phyloP scores from a whole-genome alignment of 306 rosid species.

The Acacia crassicarpa region DNA sequence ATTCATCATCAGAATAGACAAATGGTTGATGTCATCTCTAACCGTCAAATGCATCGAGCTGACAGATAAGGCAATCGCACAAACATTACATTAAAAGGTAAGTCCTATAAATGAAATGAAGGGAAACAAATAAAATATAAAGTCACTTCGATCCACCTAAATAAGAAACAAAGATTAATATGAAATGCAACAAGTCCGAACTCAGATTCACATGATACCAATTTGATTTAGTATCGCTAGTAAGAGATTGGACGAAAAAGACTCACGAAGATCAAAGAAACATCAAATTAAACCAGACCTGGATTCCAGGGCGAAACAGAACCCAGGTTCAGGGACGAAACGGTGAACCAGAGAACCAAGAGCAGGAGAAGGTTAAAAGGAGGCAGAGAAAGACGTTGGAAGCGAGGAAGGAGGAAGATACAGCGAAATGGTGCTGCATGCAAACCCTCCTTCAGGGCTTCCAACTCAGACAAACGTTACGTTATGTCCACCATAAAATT shows the following conservation, averaged over 20 bases:
- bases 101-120: background rate
- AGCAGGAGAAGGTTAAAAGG: background rate
- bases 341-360: background rate
- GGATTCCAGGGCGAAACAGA: background rate
- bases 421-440: conserved; percentile 9
- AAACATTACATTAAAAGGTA: background rate
- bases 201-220: background rate
- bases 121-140: background rate
- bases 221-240: background rate
- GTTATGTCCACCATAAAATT: background rate
- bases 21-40: background rate
- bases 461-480: conserved; percentile 21
- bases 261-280: background rate
- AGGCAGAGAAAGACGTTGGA: background rate
- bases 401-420: conserved; percentile 33
- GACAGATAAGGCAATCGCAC: background rate
- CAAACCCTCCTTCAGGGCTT: conserved; percentile 22
- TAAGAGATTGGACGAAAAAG: background rate
- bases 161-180: background rate
- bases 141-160: background rate
- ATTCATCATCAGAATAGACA: background rate
- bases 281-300: background rate
- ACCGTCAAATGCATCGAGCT: background rate
- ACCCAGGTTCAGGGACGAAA: background rate
- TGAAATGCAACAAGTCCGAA: background rate